Conservation (phyloP, 805 yeast genomes). For the Candida xiaguanensis region DNA sequence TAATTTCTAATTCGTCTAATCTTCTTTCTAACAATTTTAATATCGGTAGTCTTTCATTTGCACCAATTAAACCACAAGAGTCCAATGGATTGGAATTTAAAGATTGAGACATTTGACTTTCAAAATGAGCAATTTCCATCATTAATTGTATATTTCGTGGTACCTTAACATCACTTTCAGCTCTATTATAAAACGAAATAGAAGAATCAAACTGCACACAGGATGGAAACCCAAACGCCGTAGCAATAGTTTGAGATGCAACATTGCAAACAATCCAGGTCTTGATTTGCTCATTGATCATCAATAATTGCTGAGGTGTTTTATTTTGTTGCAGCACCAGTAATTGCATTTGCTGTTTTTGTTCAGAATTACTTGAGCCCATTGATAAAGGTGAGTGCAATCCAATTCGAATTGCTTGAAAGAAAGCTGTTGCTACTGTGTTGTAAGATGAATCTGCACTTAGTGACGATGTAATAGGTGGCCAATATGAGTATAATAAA, state of each 20-base stretch:
- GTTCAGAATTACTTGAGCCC: not conserved
- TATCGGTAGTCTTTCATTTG: constrained; percentile 71
- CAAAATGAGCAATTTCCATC: constrained; percentile 81
- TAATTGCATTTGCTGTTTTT: constrained; percentile 39
- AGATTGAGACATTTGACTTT: constrained; percentile 77
- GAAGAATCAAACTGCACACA: constrained; percentile 81
- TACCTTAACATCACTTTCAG: constrained; percentile 42
- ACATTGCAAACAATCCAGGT: constrained; percentile 95
- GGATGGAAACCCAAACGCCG: constrained; percentile 93
- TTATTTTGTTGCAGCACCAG: constrained; percentile 15
- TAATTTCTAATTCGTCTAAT: constrained; percentile 70
- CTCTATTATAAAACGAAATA: constrained; percentile 50
- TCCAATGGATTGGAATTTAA: constrained; percentile 68
- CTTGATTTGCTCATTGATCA: constrained; percentile 71
- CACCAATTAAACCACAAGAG: constrained; percentile 59
- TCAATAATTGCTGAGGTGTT: constrained; percentile 41
- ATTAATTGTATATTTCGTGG: constrained; percentile 66
- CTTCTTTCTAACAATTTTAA: constrained; percentile 67
- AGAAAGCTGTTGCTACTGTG: constrained; percentile 87
- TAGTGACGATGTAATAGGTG: constrained; percentile 89
- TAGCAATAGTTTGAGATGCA: constrained; percentile 84
- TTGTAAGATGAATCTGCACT: constrained; percentile 97
- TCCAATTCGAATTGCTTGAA: constrained; percentile 90
- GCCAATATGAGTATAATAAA: constrained; percentile 87
- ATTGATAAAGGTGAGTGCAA: constrained; percentile 57